Evolutionary conservation across 257 asterid species (phyloP).

Genomic region (Nicotiana noctiflora): DNA sequence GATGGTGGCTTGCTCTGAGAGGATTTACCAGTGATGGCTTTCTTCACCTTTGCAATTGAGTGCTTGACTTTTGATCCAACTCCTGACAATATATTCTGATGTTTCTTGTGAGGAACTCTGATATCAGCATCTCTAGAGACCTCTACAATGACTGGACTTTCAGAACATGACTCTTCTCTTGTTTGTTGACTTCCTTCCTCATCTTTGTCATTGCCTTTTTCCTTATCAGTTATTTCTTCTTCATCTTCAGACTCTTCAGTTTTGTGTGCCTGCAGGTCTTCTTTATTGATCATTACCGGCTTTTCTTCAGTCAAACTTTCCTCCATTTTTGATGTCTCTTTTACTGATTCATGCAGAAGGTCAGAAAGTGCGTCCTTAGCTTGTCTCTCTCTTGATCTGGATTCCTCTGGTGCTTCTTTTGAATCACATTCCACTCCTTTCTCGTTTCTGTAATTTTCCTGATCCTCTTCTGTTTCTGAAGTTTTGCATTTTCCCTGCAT

Average conservation of each 20-base stretch:
- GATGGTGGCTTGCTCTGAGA: slow-evolving; percentile 51
- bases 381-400: slow-evolving; percentile 1
- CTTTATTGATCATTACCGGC: slow-evolving; percentile 15
- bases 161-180: slow-evolving; percentile 30
- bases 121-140: slow-evolving; percentile 41
- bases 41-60: slow-evolving; percentile 85
- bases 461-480: neutral
- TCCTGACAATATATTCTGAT: slow-evolving; percentile 70
- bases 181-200: slow-evolving; percentile 34
- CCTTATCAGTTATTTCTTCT: slow-evolving; percentile 34
- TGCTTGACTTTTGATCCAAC: slow-evolving; percentile 90
- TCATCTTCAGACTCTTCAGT: slow-evolving; percentile 20
- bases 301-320: slow-evolving; percentile 11
- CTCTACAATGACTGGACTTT: slow-evolving; percentile 54
- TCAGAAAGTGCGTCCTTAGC: neutral
- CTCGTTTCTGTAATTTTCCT: neutral
- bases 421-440: slow-evolving; percentile 14
- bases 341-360: neutral
- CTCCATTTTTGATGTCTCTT: slow-evolving; percentile 9
- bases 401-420: slow-evolving; percentile 15
- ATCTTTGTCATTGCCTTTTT: slow-evolving; percentile 8
- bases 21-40: slow-evolving; percentile 72
- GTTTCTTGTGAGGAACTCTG: slow-evolving; percentile 57
- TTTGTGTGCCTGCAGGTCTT: slow-evolving; percentile 25
- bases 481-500: slow-evolving; percentile 4